Evolutionary conservation across 1,284 basidiomycete species (phyloP), one percentile per base, ranked within the genome.

Genomic region (Golubevia sp.): DNA sequence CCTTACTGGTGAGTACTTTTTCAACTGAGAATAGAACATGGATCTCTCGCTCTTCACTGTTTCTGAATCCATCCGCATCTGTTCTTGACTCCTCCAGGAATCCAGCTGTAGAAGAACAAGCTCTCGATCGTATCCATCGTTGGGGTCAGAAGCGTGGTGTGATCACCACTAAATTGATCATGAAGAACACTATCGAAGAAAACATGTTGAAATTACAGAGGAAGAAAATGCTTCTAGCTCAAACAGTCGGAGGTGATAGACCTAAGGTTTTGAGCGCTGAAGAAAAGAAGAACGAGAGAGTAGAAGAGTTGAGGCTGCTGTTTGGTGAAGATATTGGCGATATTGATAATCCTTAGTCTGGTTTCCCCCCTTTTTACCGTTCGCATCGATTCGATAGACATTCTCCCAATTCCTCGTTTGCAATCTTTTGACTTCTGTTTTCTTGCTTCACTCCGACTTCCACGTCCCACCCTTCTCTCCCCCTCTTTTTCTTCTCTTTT

Each of bases 51-150:
- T 34, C 38, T 44, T 56, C 27, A 8, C 18, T 11, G 34, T 23
- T 55, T 53, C 24, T 30, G 52, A 26, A 59, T 27, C 20, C 23
- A 54, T 7, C 49, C 13, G 18, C 59, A 21, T 48, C 44, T 27
- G 15, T 15, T 18, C 21, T 27, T 13, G 18, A 20, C 49, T 30
- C 54, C 20, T 25, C n/a, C 44, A 64, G 62, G 68, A 83, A 83
- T 30, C 80, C 80, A 8, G 79, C 79, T 1, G 76, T 77, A 4
- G 80, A 83, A 66, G 76, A 77, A 44, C 80, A 83, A 57, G 80
- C 74, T 18, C 60, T 82, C 20, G 80, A 83, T 53, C 72, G 80
- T 13, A 67, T 83, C 18, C 68, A 82, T 50, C 74, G 80, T 1
- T 69, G 82, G 64, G 80, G 80, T 21, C 80, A 83, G 57, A 50